Conservation (phyloP, 1,284 basidiomycete genomes). For the Sanghuangporus sanghuang region DNA sequence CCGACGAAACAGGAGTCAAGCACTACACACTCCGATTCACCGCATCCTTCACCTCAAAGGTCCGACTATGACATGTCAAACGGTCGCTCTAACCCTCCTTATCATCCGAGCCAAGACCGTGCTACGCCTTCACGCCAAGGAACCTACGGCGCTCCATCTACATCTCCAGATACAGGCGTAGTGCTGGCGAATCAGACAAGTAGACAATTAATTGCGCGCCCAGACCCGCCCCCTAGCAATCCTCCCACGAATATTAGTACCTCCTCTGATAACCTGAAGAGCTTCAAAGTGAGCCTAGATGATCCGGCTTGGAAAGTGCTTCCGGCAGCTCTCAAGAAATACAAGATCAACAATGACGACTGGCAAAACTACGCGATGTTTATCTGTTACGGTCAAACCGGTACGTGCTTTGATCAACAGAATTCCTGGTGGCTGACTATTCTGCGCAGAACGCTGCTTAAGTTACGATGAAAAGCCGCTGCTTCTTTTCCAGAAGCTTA, state of each 20-base stretch:
- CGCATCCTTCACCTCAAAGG: slow-evolving; percentile 70
- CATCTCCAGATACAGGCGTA: slow-evolving; percentile 17
- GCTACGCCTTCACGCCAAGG: slow-evolving; percentile 14
- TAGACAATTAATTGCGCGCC: slow-evolving; percentile 26
- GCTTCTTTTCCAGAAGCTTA: slow-evolving; percentile 93
- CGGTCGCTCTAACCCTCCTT: slow-evolving; percentile 28
- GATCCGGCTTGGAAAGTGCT: slow-evolving; percentile 98
- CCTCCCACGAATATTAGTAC: slow-evolving; percentile 19
- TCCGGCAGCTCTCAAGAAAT: slow-evolving; percentile 96
- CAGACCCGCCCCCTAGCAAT: slow-evolving; percentile 18
- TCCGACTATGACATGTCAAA: slow-evolving; percentile 58
- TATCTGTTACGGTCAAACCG: slow-evolving; percentile 92
- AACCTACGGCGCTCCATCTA: slow-evolving; percentile 5
- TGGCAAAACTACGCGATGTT: slow-evolving; percentile 99
- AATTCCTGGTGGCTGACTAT: not conserved
- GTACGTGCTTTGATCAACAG: slow-evolving; percentile 34
- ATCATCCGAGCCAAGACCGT: slow-evolving; percentile 25
- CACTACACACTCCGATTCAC: slow-evolving; percentile 47
- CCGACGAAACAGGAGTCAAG: slow-evolving; percentile 64
- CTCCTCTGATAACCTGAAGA: slow-evolving; percentile 74
- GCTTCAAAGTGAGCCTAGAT: slow-evolving; percentile 88
- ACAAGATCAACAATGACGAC: slow-evolving; percentile 97
- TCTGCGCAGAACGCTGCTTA: slow-evolving; percentile 80
- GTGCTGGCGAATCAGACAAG: slow-evolving; percentile 23
- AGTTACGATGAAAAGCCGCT: slow-evolving; percentile 98